These are phyloP conservation scores for Nannizziopsis barbatae DNA, from an alignment of 2,329 filamentous ascomycete genomes.

Conservation along the genomic window DNA sequence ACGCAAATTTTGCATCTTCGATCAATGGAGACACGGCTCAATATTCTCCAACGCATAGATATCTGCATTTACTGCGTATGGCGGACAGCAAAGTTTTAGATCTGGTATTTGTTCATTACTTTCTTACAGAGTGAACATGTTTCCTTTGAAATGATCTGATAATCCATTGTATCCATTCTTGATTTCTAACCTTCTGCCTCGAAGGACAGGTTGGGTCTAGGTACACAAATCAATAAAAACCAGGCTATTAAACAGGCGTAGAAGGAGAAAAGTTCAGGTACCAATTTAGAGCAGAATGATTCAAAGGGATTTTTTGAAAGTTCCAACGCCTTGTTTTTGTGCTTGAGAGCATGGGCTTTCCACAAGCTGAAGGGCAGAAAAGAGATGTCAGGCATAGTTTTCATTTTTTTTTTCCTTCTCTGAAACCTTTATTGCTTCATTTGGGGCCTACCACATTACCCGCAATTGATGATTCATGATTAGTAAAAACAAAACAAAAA, in stretches of 20 bases:
- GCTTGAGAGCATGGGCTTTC: constrained; percentile 16
- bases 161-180: constrained; percentile 7
- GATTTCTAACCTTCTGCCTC: constrained; percentile 2
- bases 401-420: constrained; percentile 18
- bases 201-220: neutral
- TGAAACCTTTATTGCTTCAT: no score
- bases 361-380: constrained; percentile 18
- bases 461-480: neutral
- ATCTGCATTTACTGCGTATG: no score
- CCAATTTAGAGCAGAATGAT: neutral
- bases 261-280: neutral
- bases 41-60: no score
- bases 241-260: neutral
- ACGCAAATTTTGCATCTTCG: neutral
- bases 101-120: no score
- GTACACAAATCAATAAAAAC: neutral
- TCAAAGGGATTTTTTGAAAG: constrained; percentile 5
- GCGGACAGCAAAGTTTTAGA: no score
- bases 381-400: constrained; percentile 11
- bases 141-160: neutral
- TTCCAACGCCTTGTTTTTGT: constrained; percentile 20
- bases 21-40: neutral
- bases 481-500: neutral
- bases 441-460: no score
- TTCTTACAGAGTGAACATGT: no score